These are phyloP conservation scores for Trypanosoma brucei DNA, from an alignment of 208 protist genomes.

Conservation along the genomic window DNA sequence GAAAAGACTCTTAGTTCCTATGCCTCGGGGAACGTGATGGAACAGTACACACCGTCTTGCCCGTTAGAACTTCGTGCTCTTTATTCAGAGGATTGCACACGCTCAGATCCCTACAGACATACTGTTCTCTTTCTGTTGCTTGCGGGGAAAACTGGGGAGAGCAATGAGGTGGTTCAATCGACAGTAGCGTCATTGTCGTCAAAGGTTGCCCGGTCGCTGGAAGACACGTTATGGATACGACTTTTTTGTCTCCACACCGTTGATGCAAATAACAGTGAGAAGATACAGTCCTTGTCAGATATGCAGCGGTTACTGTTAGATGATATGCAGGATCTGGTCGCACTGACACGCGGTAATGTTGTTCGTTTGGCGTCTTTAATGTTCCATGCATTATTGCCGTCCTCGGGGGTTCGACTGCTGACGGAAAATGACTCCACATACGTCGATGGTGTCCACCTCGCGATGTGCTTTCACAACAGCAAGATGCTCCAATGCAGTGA, in stretches of 20 bases:
- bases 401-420: conserved; percentile 61
- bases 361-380: conserved; percentile 66
- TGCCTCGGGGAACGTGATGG: conserved; percentile 23
- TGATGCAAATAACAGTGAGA: conserved; percentile 17
- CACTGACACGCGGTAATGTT: conserved; percentile 43
- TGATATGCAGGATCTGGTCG: conserved; percentile 66
- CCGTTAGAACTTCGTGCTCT: conserved; percentile 41
- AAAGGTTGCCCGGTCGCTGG: conserved; percentile 48
- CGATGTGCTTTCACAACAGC: conserved; percentile 60
- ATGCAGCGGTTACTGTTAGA: conserved; percentile 61
- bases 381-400: conserved; percentile 65
- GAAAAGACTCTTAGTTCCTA: conserved; percentile 28
- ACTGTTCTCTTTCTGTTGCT: conserved; percentile 78
- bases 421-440: conserved; percentile 52
- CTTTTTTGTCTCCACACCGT: conserved; percentile 21
- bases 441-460: conserved; percentile 74
- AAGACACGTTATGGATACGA: conserved; percentile 56
- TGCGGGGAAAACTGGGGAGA: conserved; percentile 60
- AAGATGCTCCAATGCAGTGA: conserved; percentile 40
- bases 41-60: conserved; percentile 33
- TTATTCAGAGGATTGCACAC: conserved; percentile 56
- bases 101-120: conserved; percentile 48
- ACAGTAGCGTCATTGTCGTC: conserved; percentile 36
- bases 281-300: conserved; percentile 52
- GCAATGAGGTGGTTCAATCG: conserved; percentile 38